Conservation (phyloP, 2,329 filamentous ascomycete genomes). For the Exophiala viscosa region DNA sequence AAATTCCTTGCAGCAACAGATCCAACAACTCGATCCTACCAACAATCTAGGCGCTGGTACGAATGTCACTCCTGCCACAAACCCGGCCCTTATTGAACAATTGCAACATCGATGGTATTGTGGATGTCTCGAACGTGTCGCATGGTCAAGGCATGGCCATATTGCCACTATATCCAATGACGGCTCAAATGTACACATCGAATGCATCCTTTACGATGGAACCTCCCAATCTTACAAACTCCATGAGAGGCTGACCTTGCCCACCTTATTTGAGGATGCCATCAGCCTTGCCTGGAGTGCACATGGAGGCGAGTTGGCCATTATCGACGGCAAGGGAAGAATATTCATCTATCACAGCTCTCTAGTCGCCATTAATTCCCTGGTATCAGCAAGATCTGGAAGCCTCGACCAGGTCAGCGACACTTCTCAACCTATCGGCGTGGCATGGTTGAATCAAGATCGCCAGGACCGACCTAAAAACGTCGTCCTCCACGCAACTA, state of each 20-base stretch:
- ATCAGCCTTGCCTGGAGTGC: constrained; percentile 82
- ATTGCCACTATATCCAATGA: constrained; percentile 25
- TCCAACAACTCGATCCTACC: constrained; percentile 21
- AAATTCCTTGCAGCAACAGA: constrained; percentile 20
- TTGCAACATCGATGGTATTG: constrained; percentile 18
- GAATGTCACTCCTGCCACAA: constrained; percentile 17
- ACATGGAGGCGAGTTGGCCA: constrained; percentile 72
- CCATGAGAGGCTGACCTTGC: constrained; percentile 13
- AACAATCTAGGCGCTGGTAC: constrained; percentile 11
- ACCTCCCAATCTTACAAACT: constrained; percentile 17
- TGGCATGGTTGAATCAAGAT: constrained; percentile 74
- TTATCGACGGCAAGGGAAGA: constrained; percentile 74
- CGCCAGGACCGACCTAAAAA: constrained; percentile 34
- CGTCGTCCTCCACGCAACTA: constrained; percentile 49
- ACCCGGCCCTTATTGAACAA: constrained; percentile 17
- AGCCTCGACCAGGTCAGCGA: constrained; percentile 69
- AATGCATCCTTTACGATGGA: constrained; percentile 19
- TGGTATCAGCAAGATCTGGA: constrained; percentile 60
- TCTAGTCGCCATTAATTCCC: constrained; percentile 67
- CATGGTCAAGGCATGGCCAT: constrained; percentile 27
- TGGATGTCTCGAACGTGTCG: constrained; percentile 22
- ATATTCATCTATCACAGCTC: constrained; percentile 68
- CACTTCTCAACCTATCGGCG: constrained; percentile 71
- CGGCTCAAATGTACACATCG: constrained; percentile 20
- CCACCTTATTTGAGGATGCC: constrained; percentile 23